These are phyloP conservation scores for Termitomyces sp. DNA, from an alignment of 768 basidiomycete species.

Conservation along the genomic window DNA sequence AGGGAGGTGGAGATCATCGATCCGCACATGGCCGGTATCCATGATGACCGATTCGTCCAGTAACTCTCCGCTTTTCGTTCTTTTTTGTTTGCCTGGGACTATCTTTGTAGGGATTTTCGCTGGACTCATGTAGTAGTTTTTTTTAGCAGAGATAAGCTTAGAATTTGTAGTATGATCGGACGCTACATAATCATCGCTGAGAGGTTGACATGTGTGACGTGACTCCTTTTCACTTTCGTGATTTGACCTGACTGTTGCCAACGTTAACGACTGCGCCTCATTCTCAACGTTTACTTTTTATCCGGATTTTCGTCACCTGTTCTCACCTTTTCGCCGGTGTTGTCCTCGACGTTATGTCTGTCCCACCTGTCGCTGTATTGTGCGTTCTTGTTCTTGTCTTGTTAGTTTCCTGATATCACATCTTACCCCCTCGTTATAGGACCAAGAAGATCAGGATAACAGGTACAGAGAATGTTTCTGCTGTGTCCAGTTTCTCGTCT, in stretches of 20 bases:
- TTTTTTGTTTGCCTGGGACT: neutral
- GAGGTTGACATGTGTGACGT: slow-evolving; percentile 4
- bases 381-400: slow-evolving; percentile 24
- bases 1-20: slow-evolving; percentile 13
- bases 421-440: slow-evolving; percentile 20
- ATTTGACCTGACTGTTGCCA: neutral
- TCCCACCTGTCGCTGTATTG: slow-evolving; percentile 39
- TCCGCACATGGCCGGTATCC: slow-evolving; percentile 5
- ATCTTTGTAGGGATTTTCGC: neutral
- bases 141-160: neutral
- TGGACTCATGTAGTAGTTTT: neutral
- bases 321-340: neutral
- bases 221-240: slow-evolving; percentile 9
- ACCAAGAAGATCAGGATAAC: slow-evolving; percentile 78
- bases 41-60: neutral
- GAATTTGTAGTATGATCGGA: neutral
- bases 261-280: slow-evolving; percentile 2
- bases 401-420: neutral
- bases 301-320: neutral
- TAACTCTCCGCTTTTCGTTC: neutral
- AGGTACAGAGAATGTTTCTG: slow-evolving; percentile 34
- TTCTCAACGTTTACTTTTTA: neutral
- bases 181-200: neutral
- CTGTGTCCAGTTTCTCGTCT: neutral
- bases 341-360: slow-evolving; percentile 32